Evolutionary conservation across 208 protist species (phyloP), one percentile per base, ranked within the genome.

Genomic region (Acanthamoeba culbertsoni): DNA sequence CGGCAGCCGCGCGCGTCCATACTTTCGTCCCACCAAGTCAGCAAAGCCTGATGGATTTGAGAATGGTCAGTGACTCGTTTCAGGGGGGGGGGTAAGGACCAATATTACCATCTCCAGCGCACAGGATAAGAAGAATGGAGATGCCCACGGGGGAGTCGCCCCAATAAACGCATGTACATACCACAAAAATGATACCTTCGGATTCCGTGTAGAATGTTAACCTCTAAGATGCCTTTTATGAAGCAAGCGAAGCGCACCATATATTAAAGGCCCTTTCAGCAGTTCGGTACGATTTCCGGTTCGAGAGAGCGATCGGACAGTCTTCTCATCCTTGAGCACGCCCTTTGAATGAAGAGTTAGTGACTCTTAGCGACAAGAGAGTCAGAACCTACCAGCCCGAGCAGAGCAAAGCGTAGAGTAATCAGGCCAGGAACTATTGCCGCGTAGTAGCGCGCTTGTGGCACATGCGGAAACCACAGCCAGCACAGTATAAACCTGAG

Each of bases 261-360:
- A 82, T 20, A 35, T 55, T 4, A 82, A 26, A 3, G 71, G 71
- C 10, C 71, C 71, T 31, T 53, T 82, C 42, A 82, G 71, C 1
- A 82, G 71, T 20, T 82, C 71, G 2, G 43, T 82, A 26, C 71
- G 71, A 26, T 48, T 43, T 37, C 71, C 71, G 42, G 71, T 82
- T 5, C 71, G 71, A 37, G 71, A 82, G 42, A 82, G 71, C 71
- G 71, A 82, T 14, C 43, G 28, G 26, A 82, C 71, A 5, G 71
- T 82, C 71, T 82, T 82, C 42, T 82, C 71, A 43, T 82, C 71
- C 71, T 82, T 82, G 71, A 82, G 37, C 43, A 82, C 45, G 6
- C 71, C 71, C 71, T 82, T n/a, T n/a, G n/a, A n/a, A n/a, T n/a
- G n/a, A n/a, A n/a, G n/a, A n/a, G n/a, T n/a, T n/a, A n/a, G n/a